Evolutionary conservation across 2,329 filamentous ascomycete species (phyloP), one percentile per base, ranked within the genome.

Genomic region (Fusarium paranaense): DNA sequence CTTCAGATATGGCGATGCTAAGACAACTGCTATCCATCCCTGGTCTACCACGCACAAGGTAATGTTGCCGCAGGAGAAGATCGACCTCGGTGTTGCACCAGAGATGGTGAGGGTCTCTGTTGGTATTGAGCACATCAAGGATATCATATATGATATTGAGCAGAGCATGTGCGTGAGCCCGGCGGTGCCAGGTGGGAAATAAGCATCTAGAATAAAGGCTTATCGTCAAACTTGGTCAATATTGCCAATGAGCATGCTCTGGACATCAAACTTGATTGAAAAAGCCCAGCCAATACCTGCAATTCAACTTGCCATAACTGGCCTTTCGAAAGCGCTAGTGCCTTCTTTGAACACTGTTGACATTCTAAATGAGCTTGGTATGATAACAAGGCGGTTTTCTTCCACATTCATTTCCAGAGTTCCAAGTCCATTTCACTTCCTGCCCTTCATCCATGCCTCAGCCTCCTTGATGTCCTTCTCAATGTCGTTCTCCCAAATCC

Each of bases 11-110:
- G 95, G 95, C 67, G 95, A 98, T 82, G 94, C 93, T 60, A 98
- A 98, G 89, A 97, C 95, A 14, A 87, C 98, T 69, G 95, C 95
- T 30, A 97, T 97, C 78, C 95, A 98, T 83, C 95, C 95, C 16
- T 97, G 95, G 94, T 93, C 91, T 4, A 98, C 95, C 2, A 98
- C 95, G 3, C 95, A 98, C 83, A 93, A 97, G 86, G 95, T 97
- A 85, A 87, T 98, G 71, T 90, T 87, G n/a, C 93, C 95, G 32
- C 89, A 95, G 81, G 95, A 98, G 87, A 94, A 91, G 83, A 81
- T 88, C 61, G 91, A 87, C 80, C 95, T 94, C n/a, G 95, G 95
- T 76, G 94, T 96, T 14, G 96, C 94, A 14, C 52, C 94, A 87
- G 95, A 97, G 81, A 91, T 95, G 50, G 97, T 98, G 83, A 93